Evolutionary conservation across 495 filamentous ascomycete genomes (phyloP).

Genomic region (Penicillium lividum): DNA sequence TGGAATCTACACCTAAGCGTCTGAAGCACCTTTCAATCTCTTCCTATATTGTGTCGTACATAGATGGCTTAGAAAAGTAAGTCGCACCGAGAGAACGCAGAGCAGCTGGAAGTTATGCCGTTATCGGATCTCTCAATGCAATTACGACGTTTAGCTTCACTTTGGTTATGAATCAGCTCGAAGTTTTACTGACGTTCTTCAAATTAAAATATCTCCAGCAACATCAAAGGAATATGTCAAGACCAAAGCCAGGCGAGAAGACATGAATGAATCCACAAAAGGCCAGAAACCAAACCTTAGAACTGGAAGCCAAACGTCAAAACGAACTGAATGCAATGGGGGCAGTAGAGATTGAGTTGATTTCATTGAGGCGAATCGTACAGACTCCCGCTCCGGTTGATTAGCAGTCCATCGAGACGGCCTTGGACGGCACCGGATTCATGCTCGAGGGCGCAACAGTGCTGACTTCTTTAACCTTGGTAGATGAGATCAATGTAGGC

Average conservation of each 20-base stretch:
- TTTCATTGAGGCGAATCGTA: not conserved
- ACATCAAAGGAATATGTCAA: not conserved
- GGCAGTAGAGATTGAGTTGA: not conserved
- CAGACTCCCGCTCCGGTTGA: not conserved
- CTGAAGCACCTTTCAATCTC: too few species aligned
- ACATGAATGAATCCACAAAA: not conserved
- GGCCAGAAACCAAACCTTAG: not conserved
- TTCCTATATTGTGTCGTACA: too few species aligned
- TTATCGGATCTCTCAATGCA: not conserved
- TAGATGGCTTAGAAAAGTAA: not conserved
- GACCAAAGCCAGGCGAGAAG: not conserved
- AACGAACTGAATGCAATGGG: not conserved
- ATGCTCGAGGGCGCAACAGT: not conserved
- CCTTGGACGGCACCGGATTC: not conserved
- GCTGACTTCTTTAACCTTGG: not conserved
- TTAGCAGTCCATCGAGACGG: not conserved
- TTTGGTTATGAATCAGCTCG: not conserved
- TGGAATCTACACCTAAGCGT: too few species aligned
- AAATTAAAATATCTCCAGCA: not conserved
- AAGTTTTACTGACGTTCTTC: not conserved
- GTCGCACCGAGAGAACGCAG: not conserved
- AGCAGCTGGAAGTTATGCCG: not conserved
- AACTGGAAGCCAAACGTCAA: not conserved
- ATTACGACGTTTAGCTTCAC: not conserved
- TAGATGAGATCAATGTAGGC: constrained; percentile 1